Percentiles rank a stretch among this genome's conserved stretches.
These are phyloP conservation scores for Erigeron canadensis DNA, from an alignment of 129 eudicot genomes.

Conservation along the genomic window DNA sequence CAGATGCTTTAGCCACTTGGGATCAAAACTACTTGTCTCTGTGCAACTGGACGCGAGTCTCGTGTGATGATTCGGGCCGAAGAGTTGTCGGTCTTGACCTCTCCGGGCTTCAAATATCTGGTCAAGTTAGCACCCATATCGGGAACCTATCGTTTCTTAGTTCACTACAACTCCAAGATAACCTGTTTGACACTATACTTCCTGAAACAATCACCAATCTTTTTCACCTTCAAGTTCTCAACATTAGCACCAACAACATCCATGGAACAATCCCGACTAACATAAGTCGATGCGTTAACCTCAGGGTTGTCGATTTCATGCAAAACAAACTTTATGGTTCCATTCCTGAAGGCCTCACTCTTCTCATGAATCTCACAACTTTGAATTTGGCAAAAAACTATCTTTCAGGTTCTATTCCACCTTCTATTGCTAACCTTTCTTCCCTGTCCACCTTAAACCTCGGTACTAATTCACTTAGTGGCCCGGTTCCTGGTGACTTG, in stretches of 20 bases:
- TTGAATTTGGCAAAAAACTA: slow-evolving; percentile 53
- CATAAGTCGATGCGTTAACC: slow-evolving; percentile 44
- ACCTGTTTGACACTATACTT: slow-evolving; percentile 37
- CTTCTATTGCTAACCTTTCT: slow-evolving; percentile 52
- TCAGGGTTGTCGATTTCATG: slow-evolving; percentile 45
- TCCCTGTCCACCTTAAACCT: slow-evolving; percentile 42
- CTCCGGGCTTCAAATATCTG: slow-evolving; percentile 32
- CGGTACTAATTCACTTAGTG: slow-evolving; percentile 53
- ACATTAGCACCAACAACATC: slow-evolving; percentile 50
- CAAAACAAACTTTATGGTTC: slow-evolving; percentile 50
- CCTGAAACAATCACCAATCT: slow-evolving; percentile 54
- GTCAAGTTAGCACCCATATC: slow-evolving; percentile 50
- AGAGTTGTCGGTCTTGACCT: slow-evolving; percentile 48
- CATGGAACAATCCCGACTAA: slow-evolving; percentile 49
- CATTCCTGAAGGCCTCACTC: slow-evolving; percentile 45
- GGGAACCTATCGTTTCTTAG: slow-evolving; percentile 59
- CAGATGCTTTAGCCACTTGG: slow-evolving; percentile 49
- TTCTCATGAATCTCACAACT: slow-evolving; percentile 44
- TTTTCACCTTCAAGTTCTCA: slow-evolving; percentile 42
- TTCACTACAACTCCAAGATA: slow-evolving; percentile 58
- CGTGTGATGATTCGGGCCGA: slow-evolving; percentile 30
- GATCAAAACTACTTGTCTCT: slow-evolving; percentile 44
- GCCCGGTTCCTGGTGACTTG: slow-evolving; percentile 48
- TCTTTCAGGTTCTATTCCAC: slow-evolving; percentile 57
- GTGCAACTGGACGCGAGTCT: slow-evolving; percentile 73